phyloP scores from a whole-genome alignment of 768 basidiomycete species.

The Favolaschia claudopus region DNA sequence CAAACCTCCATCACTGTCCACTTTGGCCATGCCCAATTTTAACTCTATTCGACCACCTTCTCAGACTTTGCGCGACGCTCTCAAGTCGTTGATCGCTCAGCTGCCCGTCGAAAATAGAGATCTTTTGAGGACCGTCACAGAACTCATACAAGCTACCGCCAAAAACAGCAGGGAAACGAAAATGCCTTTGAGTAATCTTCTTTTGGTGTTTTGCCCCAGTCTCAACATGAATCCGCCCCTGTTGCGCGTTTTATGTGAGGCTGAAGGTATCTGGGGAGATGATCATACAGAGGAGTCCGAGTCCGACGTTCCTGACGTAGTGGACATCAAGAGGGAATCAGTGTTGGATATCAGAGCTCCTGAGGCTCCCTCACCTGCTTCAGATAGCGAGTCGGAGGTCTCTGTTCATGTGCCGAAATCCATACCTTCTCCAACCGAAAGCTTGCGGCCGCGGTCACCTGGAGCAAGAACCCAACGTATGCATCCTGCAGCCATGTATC shows the following conservation, averaged over 20 bases:
- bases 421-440: constrained; percentile 12
- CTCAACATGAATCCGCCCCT: constrained; percentile 80
- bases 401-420: background rate
- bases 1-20: constrained; percentile 83
- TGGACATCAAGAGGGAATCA: constrained; percentile 22
- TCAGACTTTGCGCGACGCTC: constrained; percentile 57
- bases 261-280: constrained; percentile 68
- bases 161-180: constrained; percentile 75
- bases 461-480: constrained; percentile 21
- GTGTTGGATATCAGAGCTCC: constrained; percentile 41
- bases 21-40: constrained; percentile 77
- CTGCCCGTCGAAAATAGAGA: constrained; percentile 86
- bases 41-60: constrained; percentile 69
- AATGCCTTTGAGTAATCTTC: constrained; percentile 91
- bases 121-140: constrained; percentile 81
- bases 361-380: constrained; percentile 16
- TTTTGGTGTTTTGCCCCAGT: constrained; percentile 89
- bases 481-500: constrained; percentile 21
- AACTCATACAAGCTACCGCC: constrained; percentile 81
- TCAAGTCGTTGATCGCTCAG: constrained; percentile 68
- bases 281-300: no score
- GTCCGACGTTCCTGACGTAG: constrained; percentile 25
- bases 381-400: background rate
- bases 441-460: constrained; percentile 15
- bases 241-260: constrained; percentile 77